Evolutionary conservation across 208 protist species (phyloP), one percentile per base, ranked within the genome.

Genomic region (Crithidia acanthocephali): DNA sequence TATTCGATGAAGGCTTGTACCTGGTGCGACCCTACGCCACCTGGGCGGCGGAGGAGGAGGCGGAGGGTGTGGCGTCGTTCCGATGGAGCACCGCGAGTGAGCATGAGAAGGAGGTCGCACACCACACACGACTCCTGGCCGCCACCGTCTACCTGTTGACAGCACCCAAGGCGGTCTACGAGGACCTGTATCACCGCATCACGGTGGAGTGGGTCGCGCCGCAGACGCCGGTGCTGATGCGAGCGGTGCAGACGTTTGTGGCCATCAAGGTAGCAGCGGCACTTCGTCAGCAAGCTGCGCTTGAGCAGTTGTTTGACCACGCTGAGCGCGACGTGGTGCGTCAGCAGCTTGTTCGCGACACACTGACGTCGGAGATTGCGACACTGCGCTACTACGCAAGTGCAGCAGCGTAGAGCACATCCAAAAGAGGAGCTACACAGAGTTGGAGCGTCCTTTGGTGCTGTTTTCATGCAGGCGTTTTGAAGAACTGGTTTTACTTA

Each of bases 1-100:
- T 96, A 10, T 96, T 75, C 60, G 91, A 96, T 67, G 91, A 96
- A 58, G 91, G 91, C 13, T 76, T 95, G 23, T 93, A 94, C 59
- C 66, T 95, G 18, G 81, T 69, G 25, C 85, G 63, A 23, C 85
- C 64, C 2, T 68, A 80, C 56, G 64, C 45, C 20, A 68, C 62
- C 8, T 81, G 67, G 75, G 48, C 28, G 27, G 62, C 47, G 23
- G 68, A 74, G 63, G 75, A 75, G 63, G 63, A 27, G 11, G 35
- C 50, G 25, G 76, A 81, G 42, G 48, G 53, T 16, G 57, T 11
- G n/a, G 28, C 57, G 2, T 59, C 28, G 3, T 71, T 68, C 61
- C 62, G 68, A 1, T 78, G 72, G 72, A 78, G 65, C 32, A 57
- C 58, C 0, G 22, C 64, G 0, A 48, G 48, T 7, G 65, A 68